These are phyloP conservation scores for Ilex aquifolium DNA, from an alignment of 257 asterid genomes.

Conservation along the genomic window DNA sequence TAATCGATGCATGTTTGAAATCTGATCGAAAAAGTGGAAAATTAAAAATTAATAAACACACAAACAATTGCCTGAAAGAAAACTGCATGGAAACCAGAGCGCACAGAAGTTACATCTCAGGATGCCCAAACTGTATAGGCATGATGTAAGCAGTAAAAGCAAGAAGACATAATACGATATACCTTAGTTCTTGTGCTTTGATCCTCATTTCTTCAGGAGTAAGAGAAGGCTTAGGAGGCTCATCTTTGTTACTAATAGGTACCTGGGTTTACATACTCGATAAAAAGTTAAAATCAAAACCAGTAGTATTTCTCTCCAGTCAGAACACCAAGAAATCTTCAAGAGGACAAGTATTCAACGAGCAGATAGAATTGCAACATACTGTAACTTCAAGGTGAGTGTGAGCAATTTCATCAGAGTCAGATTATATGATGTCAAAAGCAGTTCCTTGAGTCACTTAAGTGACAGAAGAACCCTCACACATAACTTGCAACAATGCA, in stretches of 20 bases:
- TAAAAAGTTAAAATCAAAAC: not conserved
- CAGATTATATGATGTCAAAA: too few relatives aligned
- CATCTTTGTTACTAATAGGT: slow-evolving; percentile 50
- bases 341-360: too few relatives aligned
- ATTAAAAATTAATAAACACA: too few relatives aligned
- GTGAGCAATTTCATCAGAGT: too few relatives aligned
- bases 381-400: too few relatives aligned
- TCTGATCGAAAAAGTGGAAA: too few relatives aligned
- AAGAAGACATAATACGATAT: slow-evolving; percentile 7
- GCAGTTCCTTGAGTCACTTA: too few relatives aligned
- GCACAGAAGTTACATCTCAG: not conserved
- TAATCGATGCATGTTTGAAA: too few relatives aligned
- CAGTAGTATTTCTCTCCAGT: slow-evolving; percentile 9
- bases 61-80: too few relatives aligned
- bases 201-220: slow-evolving; percentile 76
- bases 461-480: too few relatives aligned
- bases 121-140: not conserved
- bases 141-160: not conserved
- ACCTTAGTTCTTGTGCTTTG: slow-evolving; percentile 77
- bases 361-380: too few relatives aligned
- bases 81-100: not conserved
- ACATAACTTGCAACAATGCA: too few relatives aligned
- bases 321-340: not conserved
- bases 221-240: slow-evolving; percentile 62
- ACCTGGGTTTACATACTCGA: slow-evolving; percentile 36